Conservation (phyloP, 176 grass and related monocot species). For the Rhynchospora pubera region DNA sequence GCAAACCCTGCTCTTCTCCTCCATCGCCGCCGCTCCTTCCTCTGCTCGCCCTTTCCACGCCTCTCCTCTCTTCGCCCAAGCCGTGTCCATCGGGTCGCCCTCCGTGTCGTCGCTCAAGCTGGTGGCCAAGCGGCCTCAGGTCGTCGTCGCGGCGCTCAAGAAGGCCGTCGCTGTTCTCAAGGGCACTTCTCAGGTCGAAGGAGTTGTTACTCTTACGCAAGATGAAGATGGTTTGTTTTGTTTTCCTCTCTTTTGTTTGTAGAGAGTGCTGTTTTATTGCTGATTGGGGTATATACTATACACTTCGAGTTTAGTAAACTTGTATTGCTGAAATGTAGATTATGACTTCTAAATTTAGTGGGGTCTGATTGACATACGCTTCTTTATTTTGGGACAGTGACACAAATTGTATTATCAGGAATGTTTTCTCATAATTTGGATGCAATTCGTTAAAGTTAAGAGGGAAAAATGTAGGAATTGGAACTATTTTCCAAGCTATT, state of each 20-base stretch:
- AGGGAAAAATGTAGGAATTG: neutral
- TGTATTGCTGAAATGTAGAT: too few species aligned
- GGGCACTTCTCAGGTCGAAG: slow-evolving; percentile 70
- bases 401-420: neutral
- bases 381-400: neutral
- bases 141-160: slow-evolving; percentile 55
- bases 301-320: neutral
- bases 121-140: slow-evolving; percentile 27
- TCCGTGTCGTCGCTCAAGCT: neutral
- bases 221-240: slow-evolving; percentile 61
- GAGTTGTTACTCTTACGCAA: slow-evolving; percentile 73
- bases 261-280: neutral
- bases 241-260: neutral
- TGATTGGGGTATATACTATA: neutral
- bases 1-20: slow-evolving; percentile 43
- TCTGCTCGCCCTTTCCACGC: slow-evolving; percentile 71
- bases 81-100: slow-evolving; percentile 19
- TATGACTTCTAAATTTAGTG: neutral
- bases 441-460: neutral
- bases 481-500: neutral
- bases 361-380: neutral
- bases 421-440: neutral
- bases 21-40: slow-evolving; percentile 19
- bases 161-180: slow-evolving; percentile 86
- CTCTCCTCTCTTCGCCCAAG: slow-evolving; percentile 9